Evolutionary conservation across 345 rosid species (phyloP).

Genomic region (Mallotus nudiflorus): DNA sequence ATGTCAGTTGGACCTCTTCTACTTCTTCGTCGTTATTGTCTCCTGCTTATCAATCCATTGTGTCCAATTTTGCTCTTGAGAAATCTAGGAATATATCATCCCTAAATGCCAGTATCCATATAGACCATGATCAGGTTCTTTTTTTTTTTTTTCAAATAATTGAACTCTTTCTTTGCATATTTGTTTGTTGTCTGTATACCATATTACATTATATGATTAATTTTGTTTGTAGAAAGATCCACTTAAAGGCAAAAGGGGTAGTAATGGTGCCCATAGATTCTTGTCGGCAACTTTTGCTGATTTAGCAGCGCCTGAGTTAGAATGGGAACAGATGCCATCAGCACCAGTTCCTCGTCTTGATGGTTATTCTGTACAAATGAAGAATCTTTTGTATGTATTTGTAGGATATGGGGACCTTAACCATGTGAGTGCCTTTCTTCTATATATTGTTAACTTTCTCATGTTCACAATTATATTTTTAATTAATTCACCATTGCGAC

Average conservation of each 20-base stretch:
- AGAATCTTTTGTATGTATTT: conserved; percentile 66
- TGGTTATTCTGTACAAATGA: conserved; percentile 69
- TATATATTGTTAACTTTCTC: not conserved
- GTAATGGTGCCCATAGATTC: conserved; percentile 17
- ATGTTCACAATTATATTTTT: not conserved
- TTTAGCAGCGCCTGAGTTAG: conserved; percentile 64
- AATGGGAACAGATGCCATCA: conserved; percentile 76
- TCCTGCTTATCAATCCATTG: conserved; percentile 30
- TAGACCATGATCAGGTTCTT: conserved; percentile 29
- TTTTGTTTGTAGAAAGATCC: conserved; percentile 39
- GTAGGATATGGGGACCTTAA: conserved; percentile 67
- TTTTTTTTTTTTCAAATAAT: not conserved
- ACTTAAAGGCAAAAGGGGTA: conserved; percentile 15
- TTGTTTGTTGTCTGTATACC: too few species aligned
- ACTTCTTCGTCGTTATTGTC: conserved; percentile 20
- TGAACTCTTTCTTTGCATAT: not conserved
- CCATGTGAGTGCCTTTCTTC: conserved; percentile 40
- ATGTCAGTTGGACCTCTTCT: conserved; percentile 47
- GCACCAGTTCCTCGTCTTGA: conserved; percentile 93
- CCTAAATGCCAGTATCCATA: conserved; percentile 10
- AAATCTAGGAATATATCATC: conserved; percentile 30
- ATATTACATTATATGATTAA: too few species aligned
- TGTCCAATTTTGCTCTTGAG: conserved; percentile 44
- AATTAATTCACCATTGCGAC: too few species aligned
- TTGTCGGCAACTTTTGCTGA: conserved; percentile 72